phyloP scores from a whole-genome alignment of 768 basidiomycete genomes.

The Serendipita sp. region DNA sequence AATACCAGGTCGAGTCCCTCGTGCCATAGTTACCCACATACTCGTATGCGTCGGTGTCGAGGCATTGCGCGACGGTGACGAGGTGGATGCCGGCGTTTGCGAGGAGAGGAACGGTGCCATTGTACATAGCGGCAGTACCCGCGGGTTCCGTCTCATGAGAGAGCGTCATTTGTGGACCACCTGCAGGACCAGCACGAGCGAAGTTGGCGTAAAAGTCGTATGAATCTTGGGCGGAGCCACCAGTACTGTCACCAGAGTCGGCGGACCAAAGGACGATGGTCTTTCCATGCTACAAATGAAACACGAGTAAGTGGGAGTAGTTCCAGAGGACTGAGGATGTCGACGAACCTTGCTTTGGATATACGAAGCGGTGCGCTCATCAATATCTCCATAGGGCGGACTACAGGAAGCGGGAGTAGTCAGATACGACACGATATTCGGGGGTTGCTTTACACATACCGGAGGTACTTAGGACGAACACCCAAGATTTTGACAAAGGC shows the following conservation, averaged over 20 bases:
- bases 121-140: background rate
- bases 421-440: background rate
- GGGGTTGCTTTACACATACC: background rate
- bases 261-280: constrained; percentile 1
- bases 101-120: background rate
- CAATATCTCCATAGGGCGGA: background rate
- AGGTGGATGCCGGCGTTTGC: background rate
- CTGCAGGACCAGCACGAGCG: background rate
- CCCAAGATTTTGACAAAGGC: constrained; percentile 1
- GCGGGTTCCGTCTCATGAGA: background rate
- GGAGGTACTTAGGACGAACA: background rate
- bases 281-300: background rate
- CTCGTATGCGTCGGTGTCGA: background rate
- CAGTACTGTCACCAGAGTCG: background rate
- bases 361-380: background rate
- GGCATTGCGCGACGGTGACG: background rate
- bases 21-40: background rate
- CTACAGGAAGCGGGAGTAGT: background rate
- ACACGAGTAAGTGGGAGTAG: too few relatives aligned
- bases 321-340: too few relatives aligned
- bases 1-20: background rate
- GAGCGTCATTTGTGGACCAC: background rate
- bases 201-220: background rate
- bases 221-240: background rate
- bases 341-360: background rate